These are phyloP conservation scores for Bipolaris oryzae DNA, from an alignment of 2,329 filamentous ascomycete species.

Conservation along the genomic window DNA sequence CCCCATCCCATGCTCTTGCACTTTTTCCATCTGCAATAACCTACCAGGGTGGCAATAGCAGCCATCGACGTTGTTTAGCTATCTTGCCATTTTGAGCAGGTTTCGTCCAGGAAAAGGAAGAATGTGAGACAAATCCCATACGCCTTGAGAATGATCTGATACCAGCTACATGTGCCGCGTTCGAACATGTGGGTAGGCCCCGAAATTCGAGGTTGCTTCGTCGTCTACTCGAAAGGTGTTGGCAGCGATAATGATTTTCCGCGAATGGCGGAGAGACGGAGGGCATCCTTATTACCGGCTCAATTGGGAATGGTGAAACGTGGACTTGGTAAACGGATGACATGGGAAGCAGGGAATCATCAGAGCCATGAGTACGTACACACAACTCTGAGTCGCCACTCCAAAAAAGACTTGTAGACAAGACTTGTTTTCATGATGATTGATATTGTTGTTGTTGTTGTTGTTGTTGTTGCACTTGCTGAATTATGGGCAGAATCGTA, in stretches of 20 bases:
- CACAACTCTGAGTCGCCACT: not conserved
- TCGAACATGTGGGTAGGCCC: constrained; percentile 4
- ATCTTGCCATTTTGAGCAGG: constrained; percentile 21
- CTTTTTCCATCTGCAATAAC: constrained; percentile 18
- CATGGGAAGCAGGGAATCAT: not conserved
- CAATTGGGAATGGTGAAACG: constrained; percentile 14
- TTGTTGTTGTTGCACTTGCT: not conserved
- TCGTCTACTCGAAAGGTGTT: not conserved
- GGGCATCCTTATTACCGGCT: not conserved
- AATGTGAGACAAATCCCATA: constrained; percentile 13
- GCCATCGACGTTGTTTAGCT: constrained; percentile 19
- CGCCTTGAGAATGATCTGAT: constrained; percentile 12
- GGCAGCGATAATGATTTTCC: constrained; percentile 9
- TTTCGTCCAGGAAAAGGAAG: constrained; percentile 8
- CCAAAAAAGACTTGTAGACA: not conserved
- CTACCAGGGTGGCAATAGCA: constrained; percentile 30
- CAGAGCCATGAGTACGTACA: not conserved
- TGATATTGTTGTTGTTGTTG: not conserved
- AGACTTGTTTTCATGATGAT: not conserved
- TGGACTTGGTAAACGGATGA: constrained; percentile 3
- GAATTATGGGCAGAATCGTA: not conserved
- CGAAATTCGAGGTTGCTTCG: constrained; percentile 6
- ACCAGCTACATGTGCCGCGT: constrained; percentile 8
- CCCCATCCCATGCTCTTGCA: not conserved
- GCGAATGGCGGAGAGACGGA: constrained; percentile 15